Evolutionary conservation across 129 eudicot genomes (phyloP).

Genomic region (Sambucus nigra): DNA sequence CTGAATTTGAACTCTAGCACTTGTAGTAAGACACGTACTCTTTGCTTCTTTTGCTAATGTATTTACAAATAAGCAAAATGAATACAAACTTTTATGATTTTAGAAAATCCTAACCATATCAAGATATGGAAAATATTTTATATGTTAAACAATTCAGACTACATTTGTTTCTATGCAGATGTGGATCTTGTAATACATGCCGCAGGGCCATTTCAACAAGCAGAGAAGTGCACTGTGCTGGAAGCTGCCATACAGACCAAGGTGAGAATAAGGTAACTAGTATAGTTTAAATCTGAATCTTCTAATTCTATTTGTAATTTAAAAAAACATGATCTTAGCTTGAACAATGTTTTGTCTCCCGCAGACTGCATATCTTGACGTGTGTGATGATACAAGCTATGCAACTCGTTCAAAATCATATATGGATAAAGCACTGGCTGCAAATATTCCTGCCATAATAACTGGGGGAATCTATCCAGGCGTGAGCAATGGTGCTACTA

Average conservation of each 20-base stretch:
- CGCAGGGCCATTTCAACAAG: slow-evolving; percentile 96
- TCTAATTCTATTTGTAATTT: slow-evolving; percentile 2
- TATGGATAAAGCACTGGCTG: slow-evolving; percentile 54
- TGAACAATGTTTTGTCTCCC: slow-evolving; percentile 10
- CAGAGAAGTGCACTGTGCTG: slow-evolving; percentile 69
- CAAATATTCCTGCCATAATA: slow-evolving; percentile 88
- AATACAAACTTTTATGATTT: background rate
- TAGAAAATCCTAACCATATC: background rate
- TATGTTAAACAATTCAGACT: background rate
- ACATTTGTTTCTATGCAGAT: slow-evolving; percentile 35
- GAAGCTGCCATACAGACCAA: slow-evolving; percentile 96
- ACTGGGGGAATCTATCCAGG: slow-evolving; percentile 98
- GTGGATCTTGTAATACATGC: slow-evolving; percentile 90
- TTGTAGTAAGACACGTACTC: too few species aligned
- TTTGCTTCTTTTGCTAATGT: too few species aligned
- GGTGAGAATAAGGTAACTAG: slow-evolving; percentile 84
- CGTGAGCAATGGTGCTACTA: slow-evolving; percentile 80
- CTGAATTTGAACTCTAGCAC: too few species aligned
- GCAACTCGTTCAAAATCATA: slow-evolving; percentile 69
- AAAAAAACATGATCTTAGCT: slow-evolving; percentile 1
- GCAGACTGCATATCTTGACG: slow-evolving; percentile 91
- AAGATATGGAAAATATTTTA: too few species aligned
- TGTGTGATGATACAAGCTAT: slow-evolving; percentile 89
- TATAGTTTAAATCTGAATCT: slow-evolving; percentile 3
- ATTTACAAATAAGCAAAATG: background rate